These are phyloP conservation scores for Leishmania arabica DNA, from an alignment of 208 protist genomes.

Conservation along the genomic window DNA sequence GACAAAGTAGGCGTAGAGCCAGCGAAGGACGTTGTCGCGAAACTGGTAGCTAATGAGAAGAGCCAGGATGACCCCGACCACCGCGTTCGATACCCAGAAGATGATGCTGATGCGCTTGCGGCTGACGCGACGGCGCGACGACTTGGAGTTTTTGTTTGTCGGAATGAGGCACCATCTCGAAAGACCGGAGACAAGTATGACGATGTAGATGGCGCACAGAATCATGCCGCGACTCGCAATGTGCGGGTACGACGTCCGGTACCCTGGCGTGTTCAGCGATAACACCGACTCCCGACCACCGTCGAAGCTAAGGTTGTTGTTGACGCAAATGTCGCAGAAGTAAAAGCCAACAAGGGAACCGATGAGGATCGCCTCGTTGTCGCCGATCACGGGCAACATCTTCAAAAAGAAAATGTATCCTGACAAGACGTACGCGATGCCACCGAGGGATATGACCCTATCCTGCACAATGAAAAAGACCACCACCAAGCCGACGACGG, in stretches of 20 bases:
- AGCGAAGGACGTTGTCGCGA: constrained; percentile 54
- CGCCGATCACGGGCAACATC: constrained; percentile 51
- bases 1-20: constrained; percentile 71
- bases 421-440: constrained; percentile 57
- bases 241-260: constrained; percentile 73
- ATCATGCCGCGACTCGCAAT: constrained; percentile 71
- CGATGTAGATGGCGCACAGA: constrained; percentile 61
- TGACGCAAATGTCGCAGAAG: constrained; percentile 71
- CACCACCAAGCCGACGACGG: constrained; percentile 45
- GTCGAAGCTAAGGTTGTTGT: constrained; percentile 63
- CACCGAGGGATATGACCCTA: constrained; percentile 61
- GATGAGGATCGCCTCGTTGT: constrained; percentile 83
- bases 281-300: constrained; percentile 38
- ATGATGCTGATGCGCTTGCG: constrained; percentile 63
- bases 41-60: constrained; percentile 62
- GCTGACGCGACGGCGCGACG: constrained; percentile 56
- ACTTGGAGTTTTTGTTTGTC: constrained; percentile 77
- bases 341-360: constrained; percentile 79
- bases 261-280: constrained; percentile 43
- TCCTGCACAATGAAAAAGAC: constrained; percentile 67
- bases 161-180: constrained; percentile 59
- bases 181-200: constrained; percentile 36
- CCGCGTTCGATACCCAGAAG: constrained; percentile 54
- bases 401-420: constrained; percentile 74
- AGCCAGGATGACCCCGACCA: constrained; percentile 33